Conservation (phyloP, 495 filamentous ascomycete species). For the Talaromyces ruber region DNA sequence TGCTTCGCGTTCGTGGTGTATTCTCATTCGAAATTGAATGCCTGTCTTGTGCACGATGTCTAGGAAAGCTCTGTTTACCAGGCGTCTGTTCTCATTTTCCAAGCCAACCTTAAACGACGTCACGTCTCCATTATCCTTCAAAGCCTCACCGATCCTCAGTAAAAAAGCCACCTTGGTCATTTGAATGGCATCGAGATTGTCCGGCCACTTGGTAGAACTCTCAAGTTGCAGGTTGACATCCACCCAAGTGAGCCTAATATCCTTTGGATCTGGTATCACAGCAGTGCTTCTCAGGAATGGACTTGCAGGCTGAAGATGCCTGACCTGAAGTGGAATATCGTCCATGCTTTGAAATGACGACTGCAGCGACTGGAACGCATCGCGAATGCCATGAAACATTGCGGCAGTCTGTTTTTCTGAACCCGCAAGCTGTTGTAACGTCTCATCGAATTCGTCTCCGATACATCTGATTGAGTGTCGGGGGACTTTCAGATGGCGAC, state of each 20-base stretch:
- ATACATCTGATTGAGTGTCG: constrained; percentile 46
- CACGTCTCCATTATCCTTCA: constrained; percentile 48
- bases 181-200: constrained; percentile 82
- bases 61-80: constrained; percentile 73
- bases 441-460: constrained; percentile 51
- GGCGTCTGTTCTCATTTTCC: constrained; percentile 59
- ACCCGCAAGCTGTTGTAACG: constrained; percentile 38
- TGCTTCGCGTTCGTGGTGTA: constrained; percentile 75
- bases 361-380: constrained; percentile 62
- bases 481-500: constrained; percentile 49
- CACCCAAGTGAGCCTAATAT: constrained; percentile 32
- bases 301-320: constrained; percentile 64
- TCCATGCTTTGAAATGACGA: constrained; percentile 66
- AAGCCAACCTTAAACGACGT: constrained; percentile 59
- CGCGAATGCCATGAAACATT: constrained; percentile 48
- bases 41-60: constrained; percentile 69
- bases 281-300: constrained; percentile 68
- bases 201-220: constrained; percentile 87
- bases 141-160: constrained; percentile 64
- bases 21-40: constrained; percentile 46
- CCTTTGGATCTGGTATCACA: constrained; percentile 19
- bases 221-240: constrained; percentile 85
- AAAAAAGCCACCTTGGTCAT: constrained; percentile 90
- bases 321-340: constrained; percentile 69
- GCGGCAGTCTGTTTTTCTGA: constrained; percentile 26